Evolutionary conservation across 2,329 filamentous ascomycete species (phyloP).

Genomic region (Penicillium sp.): DNA sequence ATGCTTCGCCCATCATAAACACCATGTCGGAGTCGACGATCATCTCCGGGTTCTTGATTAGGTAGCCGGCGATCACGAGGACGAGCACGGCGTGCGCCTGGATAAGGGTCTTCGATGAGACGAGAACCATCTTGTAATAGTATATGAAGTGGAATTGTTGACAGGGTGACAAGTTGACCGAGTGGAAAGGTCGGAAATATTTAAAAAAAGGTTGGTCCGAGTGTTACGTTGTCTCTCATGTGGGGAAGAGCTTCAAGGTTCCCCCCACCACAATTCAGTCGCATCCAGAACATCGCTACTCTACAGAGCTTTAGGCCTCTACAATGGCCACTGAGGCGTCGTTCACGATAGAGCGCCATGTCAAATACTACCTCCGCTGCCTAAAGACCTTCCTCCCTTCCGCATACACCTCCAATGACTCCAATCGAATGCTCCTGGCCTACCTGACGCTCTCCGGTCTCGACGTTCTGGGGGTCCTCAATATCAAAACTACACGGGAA

Average conservation of each 20-base stretch:
- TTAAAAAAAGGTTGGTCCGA: conserved; percentile 11
- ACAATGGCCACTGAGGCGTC: conserved; percentile 30
- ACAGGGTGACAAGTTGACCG: neutral
- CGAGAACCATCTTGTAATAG: conserved; percentile 69
- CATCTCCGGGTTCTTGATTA: conserved; percentile 70
- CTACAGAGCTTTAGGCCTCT: neutral
- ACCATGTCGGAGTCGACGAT: conserved; percentile 80
- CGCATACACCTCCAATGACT: conserved; percentile 84
- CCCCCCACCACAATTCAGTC: conserved; percentile 11
- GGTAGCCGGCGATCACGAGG: conserved; percentile 78
- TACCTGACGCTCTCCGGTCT: conserved; percentile 87
- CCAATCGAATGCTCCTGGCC: conserved; percentile 83
- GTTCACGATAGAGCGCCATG: conserved; percentile 62
- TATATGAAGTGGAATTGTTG: neutral
- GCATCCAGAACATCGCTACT: neutral
- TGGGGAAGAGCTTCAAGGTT: conserved; percentile 28
- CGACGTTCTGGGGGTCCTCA: conserved; percentile 71
- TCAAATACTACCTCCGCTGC: conserved; percentile 92
- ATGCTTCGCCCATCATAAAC: conserved; percentile 77
- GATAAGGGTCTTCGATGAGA: conserved; percentile 79
- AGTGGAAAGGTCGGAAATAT: conserved; percentile 2
- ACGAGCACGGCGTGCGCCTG: conserved; percentile 82
- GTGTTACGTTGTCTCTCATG: conserved; percentile 12
- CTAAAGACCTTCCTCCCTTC: conserved; percentile 77
- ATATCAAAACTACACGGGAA: conserved; percentile 53